Evolutionary conservation across 495 filamentous ascomycete genomes (phyloP), one percentile per base, ranked within the genome.

Genomic region (Hypoxylon trugodes): DNA sequence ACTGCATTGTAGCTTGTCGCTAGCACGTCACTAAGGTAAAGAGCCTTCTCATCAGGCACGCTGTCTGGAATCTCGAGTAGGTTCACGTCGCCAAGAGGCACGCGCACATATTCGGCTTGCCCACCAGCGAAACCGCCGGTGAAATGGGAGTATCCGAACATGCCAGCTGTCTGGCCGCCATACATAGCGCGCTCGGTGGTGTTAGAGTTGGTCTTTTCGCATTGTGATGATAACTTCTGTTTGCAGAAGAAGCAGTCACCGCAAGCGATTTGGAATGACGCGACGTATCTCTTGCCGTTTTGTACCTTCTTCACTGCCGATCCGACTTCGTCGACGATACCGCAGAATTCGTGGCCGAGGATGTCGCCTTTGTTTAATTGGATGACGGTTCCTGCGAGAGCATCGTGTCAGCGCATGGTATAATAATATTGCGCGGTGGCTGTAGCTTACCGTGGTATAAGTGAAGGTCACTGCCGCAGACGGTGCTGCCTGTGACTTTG

Each of bases 71-170:
- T 83, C 53, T 86, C 85, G 6, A 97, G 82, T 15, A 96, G 80
- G 65, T 96, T 96, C 59, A 88, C 84, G 46, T 96, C 89, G n/a
- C 84, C 93, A 16, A 86, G 84, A 0, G 93, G 92, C 7, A 96
- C 91, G 0, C 93, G 86, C 6, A 91, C 85, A 57, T 93, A 96
- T 73, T 97, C 93, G 7, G 92, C 89, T 70, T 96, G 92, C 0
- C 93, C 91, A 36, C 93, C 93, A 8, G 93, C 91, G 69, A 93
- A 97, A 2, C 93, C 93, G 2, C 92, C 92, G 0, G 89, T 90
- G 69, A 96, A 90, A 63, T 86, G 87, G n/a, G 79, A 82, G 73
- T 90, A 90, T 0, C 88, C 87, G 62, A 89, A 90, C 74, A 87
- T 85, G 65, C 90, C 91, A 1, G 91, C 89, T 0, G 90, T 90